Percentiles rank a stretch among this genome's conserved stretches.
Conservation (phyloP, 352 stramenopile genomes). For the Phytophthora fragariaefolia region DNA sequence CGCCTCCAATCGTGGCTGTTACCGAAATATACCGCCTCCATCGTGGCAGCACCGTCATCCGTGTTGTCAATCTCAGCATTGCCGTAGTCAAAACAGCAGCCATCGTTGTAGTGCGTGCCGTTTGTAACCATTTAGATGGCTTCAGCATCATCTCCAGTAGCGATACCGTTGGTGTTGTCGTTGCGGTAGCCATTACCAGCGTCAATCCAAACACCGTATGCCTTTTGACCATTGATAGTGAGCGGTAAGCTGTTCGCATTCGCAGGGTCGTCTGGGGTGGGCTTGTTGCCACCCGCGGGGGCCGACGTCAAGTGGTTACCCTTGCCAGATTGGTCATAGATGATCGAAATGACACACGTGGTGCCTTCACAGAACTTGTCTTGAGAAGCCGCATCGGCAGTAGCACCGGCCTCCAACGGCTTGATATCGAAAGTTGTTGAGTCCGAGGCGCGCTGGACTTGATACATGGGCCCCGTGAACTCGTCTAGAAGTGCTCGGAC, state of each 20-base stretch:
- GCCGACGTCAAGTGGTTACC: constrained; percentile 30
- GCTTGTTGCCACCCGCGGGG: constrained; percentile 8
- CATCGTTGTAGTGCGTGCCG: constrained; percentile 26
- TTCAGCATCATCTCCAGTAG: constrained; percentile 23
- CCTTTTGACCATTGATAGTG: constrained; percentile 19
- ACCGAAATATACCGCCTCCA: constrained; percentile 31
- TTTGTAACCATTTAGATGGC: constrained; percentile 32
- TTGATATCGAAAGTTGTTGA: constrained; percentile 20
- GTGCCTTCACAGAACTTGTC: constrained; percentile 26
- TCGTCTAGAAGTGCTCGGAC: constrained; percentile 23
- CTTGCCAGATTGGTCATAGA: constrained; percentile 36
- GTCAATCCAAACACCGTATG: constrained; percentile 27
- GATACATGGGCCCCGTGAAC: constrained; percentile 27
- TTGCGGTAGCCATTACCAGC: constrained; percentile 30
- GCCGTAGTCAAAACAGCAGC: constrained; percentile 35
- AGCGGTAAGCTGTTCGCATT: constrained; percentile 17
- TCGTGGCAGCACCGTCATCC: constrained; percentile 25
- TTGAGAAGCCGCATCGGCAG: constrained; percentile 16
- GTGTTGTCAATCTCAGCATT: constrained; percentile 31
- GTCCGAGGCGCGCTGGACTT: constrained; percentile 30
- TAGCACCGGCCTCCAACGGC: constrained; percentile 11
- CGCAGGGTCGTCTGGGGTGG: constrained; percentile 13
- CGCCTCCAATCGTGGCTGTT: constrained; percentile 24
- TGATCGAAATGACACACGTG: constrained; percentile 24
- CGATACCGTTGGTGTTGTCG: constrained; percentile 16